phyloP scores from a whole-genome alignment of 2,329 filamentous ascomycete species.

The Colletotrichum sp. region DNA sequence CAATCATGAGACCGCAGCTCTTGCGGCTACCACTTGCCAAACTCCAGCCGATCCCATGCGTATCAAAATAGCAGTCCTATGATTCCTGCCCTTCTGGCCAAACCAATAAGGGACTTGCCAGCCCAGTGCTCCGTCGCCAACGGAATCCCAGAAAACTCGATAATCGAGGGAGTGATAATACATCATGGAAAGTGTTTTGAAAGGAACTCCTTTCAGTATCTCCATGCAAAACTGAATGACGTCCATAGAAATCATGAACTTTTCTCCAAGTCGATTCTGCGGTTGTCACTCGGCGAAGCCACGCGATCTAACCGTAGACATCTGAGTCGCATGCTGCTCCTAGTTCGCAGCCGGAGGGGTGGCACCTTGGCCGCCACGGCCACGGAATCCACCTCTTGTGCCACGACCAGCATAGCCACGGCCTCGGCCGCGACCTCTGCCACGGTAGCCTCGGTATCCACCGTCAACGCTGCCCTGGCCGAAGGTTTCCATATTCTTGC shows the following conservation, averaged over 20 bases:
- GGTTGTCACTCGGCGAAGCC: not conserved
- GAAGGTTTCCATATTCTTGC: slow-evolving; percentile 96
- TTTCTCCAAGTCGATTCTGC: not conserved
- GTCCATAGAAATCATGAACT: not conserved
- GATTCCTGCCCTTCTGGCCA: slow-evolving; percentile 16
- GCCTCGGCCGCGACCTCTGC: slow-evolving; percentile 77
- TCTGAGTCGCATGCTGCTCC: not conserved
- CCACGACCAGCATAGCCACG: slow-evolving; percentile 48
- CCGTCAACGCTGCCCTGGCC: slow-evolving; percentile 94
- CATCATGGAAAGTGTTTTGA: slow-evolving; percentile 14
- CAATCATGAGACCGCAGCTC: slow-evolving; percentile 16
- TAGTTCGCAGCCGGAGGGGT: slow-evolving; percentile 12
- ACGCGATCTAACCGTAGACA: not conserved
- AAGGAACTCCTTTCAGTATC: not conserved
- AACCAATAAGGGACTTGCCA: slow-evolving; percentile 2
- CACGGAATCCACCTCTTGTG: slow-evolving; percentile 34
- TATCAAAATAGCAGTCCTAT: slow-evolving; percentile 20
- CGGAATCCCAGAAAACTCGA: slow-evolving; percentile 17
- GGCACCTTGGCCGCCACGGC: slow-evolving; percentile 32
- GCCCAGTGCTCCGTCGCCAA: slow-evolving; percentile 16
- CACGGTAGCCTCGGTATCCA: slow-evolving; percentile 76
- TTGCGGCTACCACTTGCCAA: slow-evolving; percentile 18
- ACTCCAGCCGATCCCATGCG: slow-evolving; percentile 21
- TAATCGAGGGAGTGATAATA: slow-evolving; percentile 16
- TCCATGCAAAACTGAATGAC: not conserved